Conservation (phyloP, 257 asterid species). For the Rehmannia glutinosa region DNA sequence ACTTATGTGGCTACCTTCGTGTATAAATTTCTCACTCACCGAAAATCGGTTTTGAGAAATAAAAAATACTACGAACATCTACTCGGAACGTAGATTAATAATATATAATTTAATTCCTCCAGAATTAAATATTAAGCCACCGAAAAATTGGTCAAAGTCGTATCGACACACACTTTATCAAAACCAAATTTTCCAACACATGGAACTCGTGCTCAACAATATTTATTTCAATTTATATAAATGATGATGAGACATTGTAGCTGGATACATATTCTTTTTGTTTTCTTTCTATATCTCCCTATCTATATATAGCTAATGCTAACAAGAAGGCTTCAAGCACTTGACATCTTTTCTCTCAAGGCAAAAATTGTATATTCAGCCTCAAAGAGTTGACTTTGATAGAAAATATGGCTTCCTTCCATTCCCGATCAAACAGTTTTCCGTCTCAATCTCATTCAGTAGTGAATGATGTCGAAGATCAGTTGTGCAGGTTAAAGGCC, state of each 20-base stretch:
- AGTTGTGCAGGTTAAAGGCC: conserved; percentile 29
- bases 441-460: conserved; percentile 43
- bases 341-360: neutral
- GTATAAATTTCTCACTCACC: too few relatives aligned
- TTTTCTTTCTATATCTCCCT: neutral
- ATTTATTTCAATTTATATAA: too few relatives aligned
- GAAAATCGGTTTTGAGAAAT: too few relatives aligned
- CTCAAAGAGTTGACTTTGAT: neutral
- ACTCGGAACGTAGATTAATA: too few relatives aligned
- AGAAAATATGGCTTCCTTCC: conserved; percentile 27
- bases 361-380: neutral
- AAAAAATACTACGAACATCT: too few relatives aligned
- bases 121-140: too few relatives aligned
- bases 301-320: neutral
- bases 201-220: too few relatives aligned
- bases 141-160: too few relatives aligned
- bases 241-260: neutral
- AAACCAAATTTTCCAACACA: too few relatives aligned
- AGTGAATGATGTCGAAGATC: conserved; percentile 12
- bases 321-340: neutral
- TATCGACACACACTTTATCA: too few relatives aligned
- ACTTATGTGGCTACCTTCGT: too few relatives aligned
- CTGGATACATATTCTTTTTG: conserved; percentile 5
- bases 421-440: conserved; percentile 36
- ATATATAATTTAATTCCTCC: too few relatives aligned